Base-by-base conservation (phyloP, 2,329 filamentous ascomycete genomes). In the Bipolaris zeicola region DNA sequence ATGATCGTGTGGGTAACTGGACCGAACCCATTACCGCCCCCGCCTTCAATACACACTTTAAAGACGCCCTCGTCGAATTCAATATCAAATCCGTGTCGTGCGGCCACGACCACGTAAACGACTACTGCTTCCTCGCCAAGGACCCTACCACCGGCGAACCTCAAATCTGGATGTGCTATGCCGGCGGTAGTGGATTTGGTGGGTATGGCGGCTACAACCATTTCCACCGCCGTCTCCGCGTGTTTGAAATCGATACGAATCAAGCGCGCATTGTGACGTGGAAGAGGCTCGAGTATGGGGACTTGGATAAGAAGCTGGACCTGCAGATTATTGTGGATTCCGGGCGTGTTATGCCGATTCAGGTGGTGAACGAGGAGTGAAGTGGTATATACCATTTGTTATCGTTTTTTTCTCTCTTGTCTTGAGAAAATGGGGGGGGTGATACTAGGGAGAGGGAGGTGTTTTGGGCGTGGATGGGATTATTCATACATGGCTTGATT, bases 151-250 rank as follows among this genome's bases (percentile, higher is more conserved):
- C 68, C 0, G 66, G 67, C 38, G 67, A 80, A 33, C 76, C 81
- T 28, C 79, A 89, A 28, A 79, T 98, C 2, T 99, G 95, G 95
- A 96, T 99, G 93, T 99, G 95, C 80, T 98, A 98, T 76, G 94
- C 88, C 7, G 95, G 95, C 31, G 95, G 90, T 24, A 86, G 88
- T 26, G 95, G 95, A 1, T 96, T 99, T 68, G 95, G 95, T 52
- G 95, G 95, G 0, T 99, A 99, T 73, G 95, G 90, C 18, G 93
- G 94, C 5, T 98, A 97, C 73, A 88, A 88, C 39, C 89, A 89
- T 3, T 98, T 90, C 73, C 84, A 93, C 69, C 89, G 95, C 24
- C 87, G 92, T 28, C 83, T 97, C 50, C 85, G 95, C 45, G 84
- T 99, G 41, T 99, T 95, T 72, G 94, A 98, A 67, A 86, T 99